Base-by-base conservation (phyloP, 352 stramenopile species). In the Globisporangium recalcitrans region DNA sequence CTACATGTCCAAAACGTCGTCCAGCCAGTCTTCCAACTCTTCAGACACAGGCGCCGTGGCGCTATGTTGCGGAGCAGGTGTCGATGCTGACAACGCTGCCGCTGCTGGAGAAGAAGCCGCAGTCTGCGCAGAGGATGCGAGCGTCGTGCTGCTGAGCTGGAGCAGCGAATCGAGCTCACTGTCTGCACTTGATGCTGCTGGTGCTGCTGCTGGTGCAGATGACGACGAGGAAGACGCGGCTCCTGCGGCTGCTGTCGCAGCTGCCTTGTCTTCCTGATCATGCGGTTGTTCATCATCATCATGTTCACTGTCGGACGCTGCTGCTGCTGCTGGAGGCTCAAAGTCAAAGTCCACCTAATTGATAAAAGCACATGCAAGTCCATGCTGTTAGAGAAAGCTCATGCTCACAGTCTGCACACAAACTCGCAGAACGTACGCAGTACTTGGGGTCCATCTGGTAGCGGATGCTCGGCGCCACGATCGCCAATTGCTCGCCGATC, bases 371-470 rank as follows among this genome's bases (percentile, higher is more conserved):
- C 16, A 22, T 19, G 42, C 16, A 31, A 29, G 22, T 1, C 4
- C 4, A 52, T 32, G 46, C 16, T n/a, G n/a, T n/a, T n/a, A n/a
- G 19, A 22, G n/a, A 49, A n/a, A 26, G 6, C n/a, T 4, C 26
- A 26, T n/a, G 42, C 10, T 7, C n/a, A 27, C 3, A 42, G 10
- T 19, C 0, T 14, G 7, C 9, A 27, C 4, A 14, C 21, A 51
- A 8, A 24, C 6, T n/a, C 13, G 22, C 6, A 31, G n/a, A 5
- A 77, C 81, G 72, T 60, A 91, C 82, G 51, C 80, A 89, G 56
- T 88, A 91, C 71, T 90, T 90, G 2, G 72, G 65, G 44, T 93
- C 82, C 60, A 93, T 84, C 31, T 74, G 71, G 61, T 85, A 91
- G 29, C 84, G 82, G 22, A 79, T 64, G 16, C 71, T 66, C 9